A percentile compares a stretch with the other conserved stretches of the same genome.
phyloP scores from a whole-genome alignment of 257 asterid genomes.

The Coffea eugenioides region DNA sequence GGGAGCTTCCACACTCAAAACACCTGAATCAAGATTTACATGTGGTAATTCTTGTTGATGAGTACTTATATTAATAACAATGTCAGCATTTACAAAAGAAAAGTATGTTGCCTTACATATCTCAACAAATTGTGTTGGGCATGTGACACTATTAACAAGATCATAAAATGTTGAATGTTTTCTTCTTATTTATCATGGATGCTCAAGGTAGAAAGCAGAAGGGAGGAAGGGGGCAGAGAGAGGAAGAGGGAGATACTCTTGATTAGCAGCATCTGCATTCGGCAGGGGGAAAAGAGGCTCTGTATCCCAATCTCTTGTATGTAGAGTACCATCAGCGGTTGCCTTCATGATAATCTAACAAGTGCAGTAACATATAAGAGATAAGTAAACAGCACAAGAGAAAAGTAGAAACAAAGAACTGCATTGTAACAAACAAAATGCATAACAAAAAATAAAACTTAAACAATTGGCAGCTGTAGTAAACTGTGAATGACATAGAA shows the following conservation, averaged over 20 bases:
- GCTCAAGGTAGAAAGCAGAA: neutral
- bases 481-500: neutral
- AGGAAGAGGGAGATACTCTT: constrained; percentile 40
- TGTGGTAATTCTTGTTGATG: neutral
- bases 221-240: neutral
- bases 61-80: neutral
- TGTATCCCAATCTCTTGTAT: constrained; percentile 83
- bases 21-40: neutral
- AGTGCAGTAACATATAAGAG: constrained; percentile 13
- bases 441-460: neutral
- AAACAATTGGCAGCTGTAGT: neutral
- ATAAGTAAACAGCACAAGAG: neutral
- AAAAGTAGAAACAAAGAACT: neutral
- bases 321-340: constrained; percentile 81
- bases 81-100: neutral
- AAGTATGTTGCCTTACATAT: neutral
- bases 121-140: neutral
- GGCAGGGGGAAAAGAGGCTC: constrained; percentile 87
- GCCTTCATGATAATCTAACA: constrained; percentile 76
- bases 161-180: neutral
- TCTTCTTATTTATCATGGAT: neutral
- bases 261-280: constrained; percentile 42
- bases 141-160: neutral
- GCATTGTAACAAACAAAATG: neutral
- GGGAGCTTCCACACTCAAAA: neutral